Conservation (phyloP, 352 stramenopile species). For the Heterotrichella gracilis region DNA sequence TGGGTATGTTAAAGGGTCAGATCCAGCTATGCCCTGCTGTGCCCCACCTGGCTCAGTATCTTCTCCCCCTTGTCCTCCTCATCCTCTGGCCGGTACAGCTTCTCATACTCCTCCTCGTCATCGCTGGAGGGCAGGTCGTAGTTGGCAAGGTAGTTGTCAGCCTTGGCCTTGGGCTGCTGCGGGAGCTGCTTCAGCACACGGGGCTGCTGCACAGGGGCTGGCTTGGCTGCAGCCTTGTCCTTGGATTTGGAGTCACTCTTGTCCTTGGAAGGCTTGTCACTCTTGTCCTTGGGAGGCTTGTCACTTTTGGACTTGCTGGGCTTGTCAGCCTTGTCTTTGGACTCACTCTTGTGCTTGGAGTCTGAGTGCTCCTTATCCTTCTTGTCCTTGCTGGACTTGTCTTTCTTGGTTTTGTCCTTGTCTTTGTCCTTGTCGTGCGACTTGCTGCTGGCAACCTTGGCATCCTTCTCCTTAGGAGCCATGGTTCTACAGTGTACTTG, state of each 20-base stretch:
- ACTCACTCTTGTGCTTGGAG: conserved; percentile 14
- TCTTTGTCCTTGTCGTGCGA: not conserved
- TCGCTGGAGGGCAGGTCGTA: too few relatives aligned
- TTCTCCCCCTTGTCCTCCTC: too few relatives aligned
- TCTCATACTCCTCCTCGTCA: too few relatives aligned
- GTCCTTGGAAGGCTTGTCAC: not conserved
- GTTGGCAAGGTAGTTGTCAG: conserved; percentile 13
- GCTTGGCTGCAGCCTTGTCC: not conserved
- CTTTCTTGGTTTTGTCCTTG: not conserved
- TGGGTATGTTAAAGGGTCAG: too few relatives aligned
- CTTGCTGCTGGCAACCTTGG: too few relatives aligned
- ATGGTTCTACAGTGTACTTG: too few relatives aligned
- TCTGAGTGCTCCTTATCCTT: conserved; percentile 12
- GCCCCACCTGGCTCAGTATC: too few relatives aligned
- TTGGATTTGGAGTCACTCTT: not conserved
- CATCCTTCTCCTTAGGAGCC: too few relatives aligned
- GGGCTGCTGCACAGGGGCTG: not conserved
- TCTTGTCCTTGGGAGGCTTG: not conserved
- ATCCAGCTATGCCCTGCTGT: too few relatives aligned
- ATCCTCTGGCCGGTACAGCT: too few relatives aligned
- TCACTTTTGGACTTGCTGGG: conserved; percentile 13
- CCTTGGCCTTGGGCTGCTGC: not conserved
- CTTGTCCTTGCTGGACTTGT: not conserved
- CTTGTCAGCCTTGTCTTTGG: conserved; percentile 12
- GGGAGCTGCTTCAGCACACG: not conserved